Percentiles rank a stretch among this genome's conserved stretches.
phyloP scores from a whole-genome alignment of 805 yeast genomes.

The Pichia eremophila region DNA sequence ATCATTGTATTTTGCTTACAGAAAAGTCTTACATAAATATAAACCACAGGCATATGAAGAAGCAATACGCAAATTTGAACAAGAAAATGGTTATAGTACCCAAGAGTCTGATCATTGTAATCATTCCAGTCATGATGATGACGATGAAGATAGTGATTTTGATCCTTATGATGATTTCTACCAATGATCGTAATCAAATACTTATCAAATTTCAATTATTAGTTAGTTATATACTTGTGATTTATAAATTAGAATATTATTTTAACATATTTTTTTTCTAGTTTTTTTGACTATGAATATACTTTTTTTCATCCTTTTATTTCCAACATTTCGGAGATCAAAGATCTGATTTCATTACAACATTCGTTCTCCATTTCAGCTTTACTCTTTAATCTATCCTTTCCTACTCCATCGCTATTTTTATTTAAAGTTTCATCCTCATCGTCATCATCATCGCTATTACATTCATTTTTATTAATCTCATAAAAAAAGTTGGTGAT shows the following conservation, averaged over 20 bases:
- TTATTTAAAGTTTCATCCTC: neutral
- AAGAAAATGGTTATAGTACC: neutral
- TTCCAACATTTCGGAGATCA: neutral
- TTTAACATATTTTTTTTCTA: too few relatives aligned
- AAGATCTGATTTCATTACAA: constrained; percentile 15
- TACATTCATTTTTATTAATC: constrained; percentile 1
- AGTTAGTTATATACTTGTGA: too few relatives aligned
- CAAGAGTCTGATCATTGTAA: neutral
- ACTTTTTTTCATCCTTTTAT: neutral
- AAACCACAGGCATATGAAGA: neutral
- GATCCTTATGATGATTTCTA: too few relatives aligned
- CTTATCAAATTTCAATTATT: too few relatives aligned
- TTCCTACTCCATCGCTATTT: neutral
- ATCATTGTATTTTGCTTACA: neutral
- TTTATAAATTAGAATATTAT: too few relatives aligned
- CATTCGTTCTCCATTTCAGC: constrained; percentile 9
- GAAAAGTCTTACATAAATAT: neutral
- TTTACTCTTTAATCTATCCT: neutral
- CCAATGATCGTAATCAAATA: too few relatives aligned
- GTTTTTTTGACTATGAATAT: too few relatives aligned
- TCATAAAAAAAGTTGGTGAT: constrained; percentile 8
- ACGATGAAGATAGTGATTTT: too few relatives aligned
- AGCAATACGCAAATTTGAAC: neutral
- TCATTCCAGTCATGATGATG: neutral
- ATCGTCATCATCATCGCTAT: neutral